phyloP scores from a whole-genome alignment of 495 filamentous ascomycete species.

The Xanthoparmelia taractica region DNA sequence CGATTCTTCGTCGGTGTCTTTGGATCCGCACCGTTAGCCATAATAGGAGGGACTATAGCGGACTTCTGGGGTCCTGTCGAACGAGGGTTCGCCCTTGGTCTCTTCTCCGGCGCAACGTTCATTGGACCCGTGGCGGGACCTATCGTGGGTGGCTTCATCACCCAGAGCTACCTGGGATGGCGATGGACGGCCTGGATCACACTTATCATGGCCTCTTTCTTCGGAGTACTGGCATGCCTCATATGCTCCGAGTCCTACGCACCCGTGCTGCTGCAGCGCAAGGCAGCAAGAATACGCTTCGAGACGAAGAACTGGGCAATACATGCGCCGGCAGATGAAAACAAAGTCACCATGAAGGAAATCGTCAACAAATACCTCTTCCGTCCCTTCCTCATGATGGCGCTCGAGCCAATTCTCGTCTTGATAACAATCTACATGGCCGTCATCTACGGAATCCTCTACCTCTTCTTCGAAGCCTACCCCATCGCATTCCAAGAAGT shows the following conservation, averaged over 20 bases:
- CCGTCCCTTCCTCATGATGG: slow-evolving; percentile 41
- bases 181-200: slow-evolving; percentile 53
- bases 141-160: slow-evolving; percentile 49
- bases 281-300: slow-evolving; percentile 43
- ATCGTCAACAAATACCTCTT: slow-evolving; percentile 30
- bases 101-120: slow-evolving; percentile 47
- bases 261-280: slow-evolving; percentile 42
- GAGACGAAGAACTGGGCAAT: slow-evolving; percentile 52
- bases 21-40: slow-evolving; percentile 49
- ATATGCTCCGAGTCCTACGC: slow-evolving; percentile 49
- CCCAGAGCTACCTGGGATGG: slow-evolving; percentile 44
- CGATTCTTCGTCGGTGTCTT: slow-evolving; percentile 51
- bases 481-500: slow-evolving; percentile 44
- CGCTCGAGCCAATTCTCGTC: slow-evolving; percentile 41
- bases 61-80: slow-evolving; percentile 55
- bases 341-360: slow-evolving; percentile 31
- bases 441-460: slow-evolving; percentile 43
- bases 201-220: slow-evolving; percentile 42
- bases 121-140: slow-evolving; percentile 50
- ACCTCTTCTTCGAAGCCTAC: slow-evolving; percentile 46
- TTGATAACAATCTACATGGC: slow-evolving; percentile 42
- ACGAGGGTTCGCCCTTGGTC: slow-evolving; percentile 52
- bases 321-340: slow-evolving; percentile 46
- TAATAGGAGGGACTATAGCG: slow-evolving; percentile 54
- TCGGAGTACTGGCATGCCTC: slow-evolving; percentile 36